phyloP scores from a whole-genome alignment of 257 asterid species.

The Nicotiana benthamiana region DNA sequence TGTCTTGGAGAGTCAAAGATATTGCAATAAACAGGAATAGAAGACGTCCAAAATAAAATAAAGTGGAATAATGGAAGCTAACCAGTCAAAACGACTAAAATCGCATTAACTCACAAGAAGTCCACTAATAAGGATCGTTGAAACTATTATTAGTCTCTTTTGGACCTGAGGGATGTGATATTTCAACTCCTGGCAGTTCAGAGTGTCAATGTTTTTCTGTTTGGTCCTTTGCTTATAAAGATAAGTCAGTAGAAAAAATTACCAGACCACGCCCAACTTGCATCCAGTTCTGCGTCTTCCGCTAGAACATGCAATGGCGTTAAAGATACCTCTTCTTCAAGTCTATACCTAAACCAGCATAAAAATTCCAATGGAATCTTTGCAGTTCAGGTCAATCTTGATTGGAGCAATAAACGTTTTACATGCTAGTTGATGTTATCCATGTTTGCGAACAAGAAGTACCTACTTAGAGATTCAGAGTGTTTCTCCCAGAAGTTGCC shows the following conservation, averaged over 20 bases:
- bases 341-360: not conserved
- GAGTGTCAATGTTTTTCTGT: not conserved
- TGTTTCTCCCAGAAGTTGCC: not conserved
- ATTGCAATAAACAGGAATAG: not conserved
- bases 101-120: not conserved
- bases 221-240: not conserved
- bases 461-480: not conserved
- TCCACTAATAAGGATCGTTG: not conserved
- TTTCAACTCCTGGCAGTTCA: not conserved
- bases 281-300: not conserved
- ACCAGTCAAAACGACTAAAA: not conserved
- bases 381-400: not conserved
- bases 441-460: not conserved
- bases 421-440: not conserved
- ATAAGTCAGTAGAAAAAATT: not conserved
- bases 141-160: not conserved
- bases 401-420: not conserved
- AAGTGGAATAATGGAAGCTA: not conserved
- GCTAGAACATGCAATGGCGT: not conserved
- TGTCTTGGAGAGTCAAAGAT: not conserved
- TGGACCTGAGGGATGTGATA: not conserved
- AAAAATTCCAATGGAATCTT: not conserved
- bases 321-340: not conserved
- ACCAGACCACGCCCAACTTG: not conserved
- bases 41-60: not conserved